Percentiles rank a stretch among this genome's conserved stretches.
These are phyloP conservation scores for Phytophthora sp. DNA, from an alignment of 352 stramenopile species.

Conservation along the genomic window DNA sequence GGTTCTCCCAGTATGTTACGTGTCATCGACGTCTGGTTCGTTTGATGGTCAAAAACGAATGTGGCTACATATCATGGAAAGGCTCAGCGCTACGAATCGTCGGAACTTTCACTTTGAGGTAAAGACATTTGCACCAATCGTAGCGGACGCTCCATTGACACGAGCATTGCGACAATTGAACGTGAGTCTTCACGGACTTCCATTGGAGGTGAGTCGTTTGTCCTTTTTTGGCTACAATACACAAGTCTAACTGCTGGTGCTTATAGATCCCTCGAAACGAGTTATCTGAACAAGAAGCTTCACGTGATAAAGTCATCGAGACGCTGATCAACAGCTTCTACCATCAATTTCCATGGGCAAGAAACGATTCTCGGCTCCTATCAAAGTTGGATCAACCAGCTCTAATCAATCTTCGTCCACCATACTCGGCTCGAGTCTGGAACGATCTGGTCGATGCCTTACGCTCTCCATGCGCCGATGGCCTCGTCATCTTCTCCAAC, in stretches of 20 bases:
- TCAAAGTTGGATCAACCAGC: slow-evolving; percentile 18
- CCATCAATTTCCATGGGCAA: slow-evolving; percentile 27
- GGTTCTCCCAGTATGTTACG: slow-evolving; percentile 45
- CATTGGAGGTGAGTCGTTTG: slow-evolving; percentile 24
- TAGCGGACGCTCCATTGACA: slow-evolving; percentile 23
- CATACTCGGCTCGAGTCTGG: slow-evolving; percentile 40
- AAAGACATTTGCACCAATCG: slow-evolving; percentile 44
- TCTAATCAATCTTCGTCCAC: slow-evolving; percentile 30
- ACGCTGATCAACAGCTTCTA: slow-evolving; percentile 34
- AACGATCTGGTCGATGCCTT: slow-evolving; percentile 30
- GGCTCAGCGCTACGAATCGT: slow-evolving; percentile 5
- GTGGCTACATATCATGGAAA: slow-evolving; percentile 62
- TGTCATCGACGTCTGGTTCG: slow-evolving; percentile 28
- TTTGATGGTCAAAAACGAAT: slow-evolving; percentile 73
- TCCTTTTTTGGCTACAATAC: not conserved
- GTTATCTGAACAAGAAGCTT: slow-evolving; percentile 12
- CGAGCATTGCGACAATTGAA: slow-evolving; percentile 36
- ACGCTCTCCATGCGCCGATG: slow-evolving; percentile 35
- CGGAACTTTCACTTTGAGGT: slow-evolving; percentile 37
- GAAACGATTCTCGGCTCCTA: slow-evolving; percentile 13
- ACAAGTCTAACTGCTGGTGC: not conserved
- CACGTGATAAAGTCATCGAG: slow-evolving; percentile 3
- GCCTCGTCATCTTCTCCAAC: slow-evolving; percentile 60
- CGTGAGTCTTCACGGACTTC: slow-evolving; percentile 36
- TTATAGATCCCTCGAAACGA: slow-evolving; percentile 25